These are phyloP conservation scores for Penicillium bovifimosum DNA, from an alignment of 495 filamentous ascomycete genomes.

Conservation along the genomic window DNA sequence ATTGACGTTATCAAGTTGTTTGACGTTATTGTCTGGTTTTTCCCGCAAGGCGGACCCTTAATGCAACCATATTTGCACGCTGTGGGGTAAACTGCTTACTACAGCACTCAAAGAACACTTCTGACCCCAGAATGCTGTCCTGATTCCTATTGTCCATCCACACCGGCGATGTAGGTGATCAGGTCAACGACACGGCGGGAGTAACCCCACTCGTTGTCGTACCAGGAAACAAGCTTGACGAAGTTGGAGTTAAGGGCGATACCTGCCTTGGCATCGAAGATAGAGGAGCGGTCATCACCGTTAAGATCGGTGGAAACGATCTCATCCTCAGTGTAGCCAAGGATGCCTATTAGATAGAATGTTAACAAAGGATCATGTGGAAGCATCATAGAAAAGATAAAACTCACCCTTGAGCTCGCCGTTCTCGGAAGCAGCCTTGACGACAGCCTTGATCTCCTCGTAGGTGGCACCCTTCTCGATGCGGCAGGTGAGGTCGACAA, in stretches of 20 bases:
- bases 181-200: constrained; percentile 98
- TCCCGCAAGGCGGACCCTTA: constrained; percentile 8
- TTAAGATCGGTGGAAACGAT: constrained; percentile 90
- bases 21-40: constrained; percentile 6
- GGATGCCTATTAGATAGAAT: constrained; percentile 47
- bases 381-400: neutral
- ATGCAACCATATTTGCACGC: constrained; percentile 3
- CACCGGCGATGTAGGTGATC: constrained; percentile 85
- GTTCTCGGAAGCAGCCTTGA: constrained; percentile 78
- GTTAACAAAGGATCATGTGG: neutral
- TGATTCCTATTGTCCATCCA: constrained; percentile 57
- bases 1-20: constrained; percentile 25
- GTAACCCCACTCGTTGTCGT: constrained; percentile 97
- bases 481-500: constrained; percentile 94
- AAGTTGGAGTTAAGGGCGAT: constrained; percentile 98
- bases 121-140: constrained; percentile 28
- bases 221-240: constrained; percentile 98
- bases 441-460: constrained; percentile 85
- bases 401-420: constrained; percentile 64
- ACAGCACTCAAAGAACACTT: constrained; percentile 32
- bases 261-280: constrained; percentile 99
- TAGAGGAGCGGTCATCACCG: constrained; percentile 86
- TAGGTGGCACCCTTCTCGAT: constrained; percentile 85
- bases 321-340: constrained; percentile 95
- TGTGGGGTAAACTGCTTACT: constrained; percentile 1